phyloP scores from a whole-genome alignment of 1,284 basidiomycete species.

The Albatrellus sp. region DNA sequence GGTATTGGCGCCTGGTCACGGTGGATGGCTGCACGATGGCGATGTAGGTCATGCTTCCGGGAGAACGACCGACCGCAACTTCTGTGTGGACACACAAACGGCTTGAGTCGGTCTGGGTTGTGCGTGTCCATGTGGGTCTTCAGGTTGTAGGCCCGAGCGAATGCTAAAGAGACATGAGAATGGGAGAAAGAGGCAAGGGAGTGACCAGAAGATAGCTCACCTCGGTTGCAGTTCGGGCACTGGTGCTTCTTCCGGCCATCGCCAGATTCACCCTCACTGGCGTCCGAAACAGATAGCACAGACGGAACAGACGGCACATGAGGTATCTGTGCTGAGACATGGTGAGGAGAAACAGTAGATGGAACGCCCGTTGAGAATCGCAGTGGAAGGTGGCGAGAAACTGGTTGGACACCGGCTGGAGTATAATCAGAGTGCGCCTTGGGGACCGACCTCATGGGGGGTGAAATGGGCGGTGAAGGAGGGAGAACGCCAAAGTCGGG shows the following conservation, averaged over 20 bases:
- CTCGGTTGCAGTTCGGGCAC: conserved; percentile 58
- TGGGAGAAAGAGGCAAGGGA: conserved; percentile 5
- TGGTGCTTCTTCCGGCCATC: conserved; percentile 63
- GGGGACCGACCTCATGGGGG: conserved; percentile 14
- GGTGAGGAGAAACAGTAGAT: conserved; percentile 28
- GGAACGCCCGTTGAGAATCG: neutral
- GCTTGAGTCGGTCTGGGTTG: conserved; percentile 78
- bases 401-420: conserved; percentile 12
- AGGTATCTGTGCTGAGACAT: conserved; percentile 24
- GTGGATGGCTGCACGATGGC: conserved; percentile 79
- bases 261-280: conserved; percentile 28
- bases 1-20: conserved; percentile 38
- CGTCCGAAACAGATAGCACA: conserved; percentile 21
- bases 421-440: conserved; percentile 39
- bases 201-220: conserved; percentile 23
- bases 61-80: conserved; percentile 79
- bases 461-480: conserved; percentile 32
- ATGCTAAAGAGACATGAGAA: conserved; percentile 34
- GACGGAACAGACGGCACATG: conserved; percentile 26
- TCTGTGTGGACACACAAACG: conserved; percentile 70
- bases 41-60: conserved; percentile 80
- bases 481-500: conserved; percentile 40
- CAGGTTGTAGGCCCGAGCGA: conserved; percentile 82
- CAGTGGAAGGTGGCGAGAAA: conserved; percentile 3
- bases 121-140: conserved; percentile 88